Conservation (phyloP, 2,329 filamentous ascomycete genomes). For the Exophiala oligosperma region DNA sequence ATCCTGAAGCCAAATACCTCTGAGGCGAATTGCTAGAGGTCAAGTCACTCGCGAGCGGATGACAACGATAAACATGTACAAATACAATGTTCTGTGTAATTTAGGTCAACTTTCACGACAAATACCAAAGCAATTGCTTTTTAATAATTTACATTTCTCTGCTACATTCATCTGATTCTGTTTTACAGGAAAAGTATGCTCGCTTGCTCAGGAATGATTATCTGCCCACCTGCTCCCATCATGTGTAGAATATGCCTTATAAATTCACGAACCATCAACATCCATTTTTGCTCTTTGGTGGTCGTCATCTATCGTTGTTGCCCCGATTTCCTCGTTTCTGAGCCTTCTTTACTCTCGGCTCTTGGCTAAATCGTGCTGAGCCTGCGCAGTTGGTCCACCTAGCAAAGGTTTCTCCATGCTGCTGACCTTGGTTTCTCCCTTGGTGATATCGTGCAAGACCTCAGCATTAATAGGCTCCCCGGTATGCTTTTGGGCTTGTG, state of each 20-base stretch:
- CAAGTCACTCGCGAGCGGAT: no score
- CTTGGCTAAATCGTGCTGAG: slow-evolving; percentile 34
- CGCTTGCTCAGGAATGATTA: no score
- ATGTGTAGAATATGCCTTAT: no score
- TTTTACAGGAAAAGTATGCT: not conserved
- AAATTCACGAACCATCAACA: not conserved
- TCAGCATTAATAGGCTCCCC: slow-evolving; percentile 35
- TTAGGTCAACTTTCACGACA: no score
- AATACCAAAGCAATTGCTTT: no score
- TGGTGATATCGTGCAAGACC: slow-evolving; percentile 42
- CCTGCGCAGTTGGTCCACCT: slow-evolving; percentile 41
- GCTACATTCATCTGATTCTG: not conserved
- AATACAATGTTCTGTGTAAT: no score
- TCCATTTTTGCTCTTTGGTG: not conserved
- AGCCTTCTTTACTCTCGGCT: not conserved
- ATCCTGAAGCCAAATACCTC: no score
- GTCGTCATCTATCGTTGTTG: not conserved
- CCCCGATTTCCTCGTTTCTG: not conserved
- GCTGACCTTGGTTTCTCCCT: slow-evolving; percentile 41
- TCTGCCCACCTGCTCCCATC: no score
- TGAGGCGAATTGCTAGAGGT: no score
- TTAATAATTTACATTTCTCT: no score
- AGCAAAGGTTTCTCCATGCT: slow-evolving; percentile 34
- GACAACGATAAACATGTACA: no score
- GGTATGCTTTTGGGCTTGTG: slow-evolving; percentile 42